A percentile compares a stretch with the other conserved stretches of the same genome.
phyloP scores from a whole-genome alignment of 2,329 filamentous ascomycete genomes.

The Sarocladiaceae sp. region DNA sequence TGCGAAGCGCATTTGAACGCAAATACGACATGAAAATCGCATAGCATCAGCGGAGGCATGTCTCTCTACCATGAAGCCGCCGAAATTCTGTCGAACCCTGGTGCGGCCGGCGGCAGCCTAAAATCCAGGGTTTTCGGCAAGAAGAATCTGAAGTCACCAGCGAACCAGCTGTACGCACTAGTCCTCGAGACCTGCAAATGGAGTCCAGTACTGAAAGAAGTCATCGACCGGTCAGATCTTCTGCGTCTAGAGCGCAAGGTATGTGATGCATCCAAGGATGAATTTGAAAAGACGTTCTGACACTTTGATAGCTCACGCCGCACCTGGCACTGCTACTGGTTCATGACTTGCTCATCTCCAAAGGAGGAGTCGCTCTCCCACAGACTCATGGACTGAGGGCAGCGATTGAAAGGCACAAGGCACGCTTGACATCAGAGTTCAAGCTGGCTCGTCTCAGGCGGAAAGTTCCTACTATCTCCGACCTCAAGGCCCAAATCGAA shows the following conservation, averaged over 20 bases:
- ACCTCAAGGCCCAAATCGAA: conserved; percentile 57
- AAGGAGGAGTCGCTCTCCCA: conserved; percentile 77
- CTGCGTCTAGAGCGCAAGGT: conserved; percentile 83
- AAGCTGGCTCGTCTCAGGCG: conserved; percentile 72
- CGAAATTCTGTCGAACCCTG: conserved; percentile 60
- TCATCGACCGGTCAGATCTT: conserved; percentile 77
- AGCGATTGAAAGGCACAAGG: conserved; percentile 76
- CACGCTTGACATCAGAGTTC: conserved; percentile 75
- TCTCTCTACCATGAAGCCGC: conserved; percentile 94
- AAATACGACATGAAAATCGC: not conserved
- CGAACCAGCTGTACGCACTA: conserved; percentile 81
- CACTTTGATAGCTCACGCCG: conserved; percentile 65
- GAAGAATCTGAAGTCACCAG: conserved; percentile 70
- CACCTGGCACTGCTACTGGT: conserved; percentile 74
- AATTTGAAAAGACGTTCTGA: conserved; percentile 20
- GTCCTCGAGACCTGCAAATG: conserved; percentile 87
- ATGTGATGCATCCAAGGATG: conserved; percentile 15
- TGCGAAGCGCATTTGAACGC: too few relatives aligned
- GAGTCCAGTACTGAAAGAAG: conserved; percentile 79
- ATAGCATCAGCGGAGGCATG: conserved; percentile 49
- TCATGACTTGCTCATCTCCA: conserved; percentile 81
- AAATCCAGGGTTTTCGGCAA: conserved; percentile 80
- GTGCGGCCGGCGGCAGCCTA: conserved; percentile 64
- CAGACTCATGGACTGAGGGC: conserved; percentile 72
- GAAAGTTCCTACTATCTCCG: conserved; percentile 64